A percentile compares a stretch with the other conserved stretches of the same genome.
Evolutionary conservation across 345 rosid species (phyloP).

Genomic region (Hibiscus syriacus): DNA sequence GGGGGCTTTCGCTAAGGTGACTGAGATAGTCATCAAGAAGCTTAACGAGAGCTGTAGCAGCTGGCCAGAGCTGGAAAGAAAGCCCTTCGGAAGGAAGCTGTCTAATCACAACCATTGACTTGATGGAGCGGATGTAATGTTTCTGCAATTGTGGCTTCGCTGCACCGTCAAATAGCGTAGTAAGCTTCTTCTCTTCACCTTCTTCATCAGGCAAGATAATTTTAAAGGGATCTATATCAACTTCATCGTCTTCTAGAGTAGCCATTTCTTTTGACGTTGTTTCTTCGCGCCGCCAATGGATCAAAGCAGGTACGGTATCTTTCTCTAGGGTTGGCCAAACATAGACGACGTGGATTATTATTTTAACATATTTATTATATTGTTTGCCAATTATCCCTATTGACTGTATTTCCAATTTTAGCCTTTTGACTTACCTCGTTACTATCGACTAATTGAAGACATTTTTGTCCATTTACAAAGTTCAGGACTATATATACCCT

Average conservation of each 20-base stretch:
- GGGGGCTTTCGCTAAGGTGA: slow-evolving; percentile 32
- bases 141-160: slow-evolving; percentile 25
- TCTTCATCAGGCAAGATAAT: slow-evolving; percentile 29
- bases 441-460: background rate
- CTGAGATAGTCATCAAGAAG: slow-evolving; percentile 42
- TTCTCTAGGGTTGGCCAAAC: background rate
- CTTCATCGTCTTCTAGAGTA: slow-evolving; percentile 28
- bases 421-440: background rate
- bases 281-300: slow-evolving; percentile 8
- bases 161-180: slow-evolving; percentile 12
- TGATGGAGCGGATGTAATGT: slow-evolving; percentile 44
- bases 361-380: too few species aligned
- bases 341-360: slow-evolving; percentile 4
- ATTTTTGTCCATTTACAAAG: background rate
- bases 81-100: slow-evolving; percentile 74
- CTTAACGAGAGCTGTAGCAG: slow-evolving; percentile 65
- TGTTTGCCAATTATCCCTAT: background rate
- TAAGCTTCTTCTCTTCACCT: background rate
- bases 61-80: slow-evolving; percentile 93
- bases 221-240: slow-evolving; percentile 26
- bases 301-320: background rate
- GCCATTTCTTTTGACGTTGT: slow-evolving; percentile 7
- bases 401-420: background rate
- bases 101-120: slow-evolving; percentile 51
- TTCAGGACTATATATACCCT: background rate